Conservation (phyloP, 148 eudicot species). For the Vaccinium darrowii region DNA sequence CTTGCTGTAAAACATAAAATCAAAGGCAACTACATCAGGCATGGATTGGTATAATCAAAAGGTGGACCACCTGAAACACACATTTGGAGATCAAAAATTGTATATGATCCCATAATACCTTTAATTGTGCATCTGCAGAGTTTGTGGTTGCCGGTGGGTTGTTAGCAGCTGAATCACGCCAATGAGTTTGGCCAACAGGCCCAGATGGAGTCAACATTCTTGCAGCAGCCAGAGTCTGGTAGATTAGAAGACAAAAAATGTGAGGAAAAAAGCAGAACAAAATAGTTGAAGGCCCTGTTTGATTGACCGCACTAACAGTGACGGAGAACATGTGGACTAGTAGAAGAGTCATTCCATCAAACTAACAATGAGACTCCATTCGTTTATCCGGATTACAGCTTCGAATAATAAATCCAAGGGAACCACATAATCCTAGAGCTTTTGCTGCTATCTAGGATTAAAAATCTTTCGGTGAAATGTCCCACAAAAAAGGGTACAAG, state of each 20-base stretch:
- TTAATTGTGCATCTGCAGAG: slow-evolving; percentile 89
- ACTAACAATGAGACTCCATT: not conserved
- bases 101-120: slow-evolving; percentile 38
- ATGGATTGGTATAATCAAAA: slow-evolving; percentile 1
- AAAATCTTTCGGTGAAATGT: not conserved
- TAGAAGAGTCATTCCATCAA: not conserved
- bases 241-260: not conserved
- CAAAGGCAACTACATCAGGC: not conserved
- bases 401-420: not conserved
- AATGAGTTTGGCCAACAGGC: slow-evolving; percentile 83
- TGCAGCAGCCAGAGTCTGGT: slow-evolving; percentile 96
- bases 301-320: not conserved
- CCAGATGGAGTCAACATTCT: slow-evolving; percentile 95
- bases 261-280: not conserved
- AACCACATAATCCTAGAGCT: not conserved
- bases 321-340: not conserved
- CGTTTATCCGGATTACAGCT: not conserved
- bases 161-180: slow-evolving; percentile 90
- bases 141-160: slow-evolving; percentile 69
- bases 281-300: not conserved
- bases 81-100: not conserved
- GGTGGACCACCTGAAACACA: slow-evolving; percentile 12
- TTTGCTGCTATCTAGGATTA: not conserved
- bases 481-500: not conserved
- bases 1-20: slow-evolving; percentile 65